Percentiles rank a stretch among this genome's conserved stretches.
Evolutionary conservation across 345 rosid species (phyloP).

Genomic region (Gossypium rotundifolium): DNA sequence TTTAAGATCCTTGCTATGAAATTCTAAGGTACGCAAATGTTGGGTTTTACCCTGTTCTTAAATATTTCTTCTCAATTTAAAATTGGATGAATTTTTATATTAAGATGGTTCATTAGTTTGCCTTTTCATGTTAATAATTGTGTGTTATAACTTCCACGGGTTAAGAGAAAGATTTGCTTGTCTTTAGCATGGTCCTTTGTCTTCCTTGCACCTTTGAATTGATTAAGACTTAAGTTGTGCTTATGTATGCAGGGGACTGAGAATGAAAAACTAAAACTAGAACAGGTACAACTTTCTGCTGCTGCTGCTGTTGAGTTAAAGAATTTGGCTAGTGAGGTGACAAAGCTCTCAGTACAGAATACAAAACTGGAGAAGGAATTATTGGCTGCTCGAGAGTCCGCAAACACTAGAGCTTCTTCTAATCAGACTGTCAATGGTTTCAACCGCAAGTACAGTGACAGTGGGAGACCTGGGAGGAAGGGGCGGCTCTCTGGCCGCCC

Average conservation of each 20-base stretch:
- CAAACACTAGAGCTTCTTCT: constrained; percentile 50
- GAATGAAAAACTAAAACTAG: constrained; percentile 78
- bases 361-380: constrained; percentile 79
- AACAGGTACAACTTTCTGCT: constrained; percentile 78
- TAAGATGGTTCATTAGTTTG: not conserved
- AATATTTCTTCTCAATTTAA: not conserved
- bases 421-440: constrained; percentile 46
- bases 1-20: not conserved
- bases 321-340: constrained; percentile 90
- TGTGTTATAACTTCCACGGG: not conserved
- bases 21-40: not conserved
- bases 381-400: constrained; percentile 59
- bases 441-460: constrained; percentile 63
- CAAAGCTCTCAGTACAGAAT: constrained; percentile 76
- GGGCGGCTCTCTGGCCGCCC: constrained; percentile 67
- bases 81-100: not conserved
- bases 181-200: not conserved
- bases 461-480: constrained; percentile 60
- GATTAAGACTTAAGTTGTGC: constrained; percentile 11
- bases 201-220: constrained; percentile 2
- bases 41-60: not conserved
- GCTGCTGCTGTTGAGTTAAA: constrained; percentile 99
- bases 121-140: not conserved
- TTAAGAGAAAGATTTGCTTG: not conserved
- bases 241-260: constrained; percentile 54